Evolutionary conservation across 2,329 filamentous ascomycete species (phyloP).

Genomic region (Xylaria sp.): DNA sequence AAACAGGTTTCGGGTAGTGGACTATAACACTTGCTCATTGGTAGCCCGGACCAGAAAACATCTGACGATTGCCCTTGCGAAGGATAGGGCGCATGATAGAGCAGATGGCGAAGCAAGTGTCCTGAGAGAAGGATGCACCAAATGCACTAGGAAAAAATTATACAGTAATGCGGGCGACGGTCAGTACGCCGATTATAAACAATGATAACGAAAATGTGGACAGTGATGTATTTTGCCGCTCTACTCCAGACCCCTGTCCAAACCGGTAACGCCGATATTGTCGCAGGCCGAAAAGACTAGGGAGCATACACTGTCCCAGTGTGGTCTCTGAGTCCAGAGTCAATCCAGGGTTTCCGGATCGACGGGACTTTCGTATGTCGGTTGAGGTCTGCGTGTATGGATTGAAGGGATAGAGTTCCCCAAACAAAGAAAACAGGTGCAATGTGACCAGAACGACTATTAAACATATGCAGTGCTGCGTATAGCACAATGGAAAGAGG

Average conservation of each 20-base stretch:
- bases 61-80: neutral
- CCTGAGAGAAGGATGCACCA: constrained; percentile 14
- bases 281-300: constrained; percentile 35
- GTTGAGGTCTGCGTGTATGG: constrained; percentile 13
- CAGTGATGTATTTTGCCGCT: constrained; percentile 37
- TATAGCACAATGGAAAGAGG: constrained; percentile 27
- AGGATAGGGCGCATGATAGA: constrained; percentile 7
- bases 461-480: constrained; percentile 41
- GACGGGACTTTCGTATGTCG: constrained; percentile 14
- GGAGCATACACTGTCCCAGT: constrained; percentile 1
- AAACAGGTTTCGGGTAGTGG: constrained; percentile 10
- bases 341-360: constrained; percentile 20
- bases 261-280: constrained; percentile 43
- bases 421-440: constrained; percentile 37
- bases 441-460: constrained; percentile 37
- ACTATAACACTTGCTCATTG: constrained; percentile 17
- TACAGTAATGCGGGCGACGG: constrained; percentile 39
- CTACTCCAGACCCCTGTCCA: constrained; percentile 45
- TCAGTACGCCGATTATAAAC: constrained; percentile 33
- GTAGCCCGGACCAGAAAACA: constrained; percentile 1
- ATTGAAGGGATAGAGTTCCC: constrained; percentile 29
- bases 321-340: constrained; percentile 24
- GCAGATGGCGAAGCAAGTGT: constrained; percentile 10
- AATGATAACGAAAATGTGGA: constrained; percentile 30
- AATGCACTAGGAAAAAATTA: constrained; percentile 35